Evolutionary conservation across 1,284 basidiomycete species (phyloP).

Genomic region (Tremellales sp.): DNA sequence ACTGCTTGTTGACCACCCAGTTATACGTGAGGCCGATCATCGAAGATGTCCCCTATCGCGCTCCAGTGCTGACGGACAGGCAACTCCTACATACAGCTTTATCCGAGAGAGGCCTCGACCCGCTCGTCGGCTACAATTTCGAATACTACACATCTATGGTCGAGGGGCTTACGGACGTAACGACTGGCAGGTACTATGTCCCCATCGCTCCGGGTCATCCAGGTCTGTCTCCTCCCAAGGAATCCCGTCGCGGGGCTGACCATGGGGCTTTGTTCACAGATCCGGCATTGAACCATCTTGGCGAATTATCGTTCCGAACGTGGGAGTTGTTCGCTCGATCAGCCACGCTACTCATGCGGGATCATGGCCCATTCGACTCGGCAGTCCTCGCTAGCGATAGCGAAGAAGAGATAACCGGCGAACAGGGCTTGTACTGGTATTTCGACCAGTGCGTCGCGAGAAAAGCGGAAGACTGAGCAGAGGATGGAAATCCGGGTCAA

Average conservation of each 20-base stretch:
- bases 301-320: background rate
- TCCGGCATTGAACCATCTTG: background rate
- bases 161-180: background rate
- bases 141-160: background rate
- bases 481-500: too few species aligned
- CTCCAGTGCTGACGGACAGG: background rate
- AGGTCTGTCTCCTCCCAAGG: background rate
- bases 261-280: background rate
- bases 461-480: too few species aligned
- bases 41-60: background rate
- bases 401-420: too few species aligned
- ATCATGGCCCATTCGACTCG: background rate
- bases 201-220: background rate
- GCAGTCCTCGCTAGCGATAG: background rate
- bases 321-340: background rate
- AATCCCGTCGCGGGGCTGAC: background rate
- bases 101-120: background rate
- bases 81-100: background rate
- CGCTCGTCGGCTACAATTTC: background rate
- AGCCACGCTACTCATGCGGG: background rate
- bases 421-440: too few species aligned
- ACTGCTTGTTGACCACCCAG: too few species aligned
- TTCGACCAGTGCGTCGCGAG: too few species aligned
- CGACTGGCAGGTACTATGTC: background rate
- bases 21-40: background rate